Base-by-base conservation (phyloP, 2,329 filamentous ascomycete genomes). In the Elsinoe perseae region DNA sequence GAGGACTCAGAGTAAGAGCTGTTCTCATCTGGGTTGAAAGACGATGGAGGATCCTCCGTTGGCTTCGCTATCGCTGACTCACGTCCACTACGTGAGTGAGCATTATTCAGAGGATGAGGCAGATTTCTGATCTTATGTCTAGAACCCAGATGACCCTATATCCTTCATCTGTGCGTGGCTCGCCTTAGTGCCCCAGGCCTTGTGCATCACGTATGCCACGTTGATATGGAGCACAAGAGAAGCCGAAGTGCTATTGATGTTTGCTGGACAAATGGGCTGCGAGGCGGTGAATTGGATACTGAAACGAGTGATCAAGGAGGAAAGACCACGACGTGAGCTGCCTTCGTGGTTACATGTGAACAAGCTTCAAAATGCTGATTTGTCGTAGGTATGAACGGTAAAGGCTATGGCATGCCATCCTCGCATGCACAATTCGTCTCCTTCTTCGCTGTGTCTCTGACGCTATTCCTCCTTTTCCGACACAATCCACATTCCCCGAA, bases 351-450 rank as follows among this genome's bases (percentile, higher is more conserved):
- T 20, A 1, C n/a, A 34, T n/a, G 21, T 38, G 34, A 38, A n/a
- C n/a, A n/a, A n/a, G n/a, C n/a, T n/a, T n/a, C n/a, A n/a, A n/a
- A n/a, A 46, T 21, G 44, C 56, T 60, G 28, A 18, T 20, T 36
- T 12, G 20, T 16, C 50, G 21, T 62, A 84, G 81, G 81, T 71
- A 82, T 85, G 76, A 84, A 91, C 66, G 82, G 89, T 56, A 95
- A 95, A 71, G 93, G 93, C 61, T 98, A 98, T 68, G 95, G 93
- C 64, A 98, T 98, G 95, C 93, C 93, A 9, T 85, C 82, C 6
- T 96, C 91, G 34, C 93, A 98, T 73, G 87, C 93, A 7, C 93
- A 98, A 74, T 98, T 96, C 69, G 87, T 92, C 59, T 81, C 86
- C 56, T 98, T 89, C 76, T 97, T 95, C 80, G 86, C 89, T 57